phyloP scores from a whole-genome alignment of 2,329 filamentous ascomycete species.

The Cladosporium oxysporum region DNA sequence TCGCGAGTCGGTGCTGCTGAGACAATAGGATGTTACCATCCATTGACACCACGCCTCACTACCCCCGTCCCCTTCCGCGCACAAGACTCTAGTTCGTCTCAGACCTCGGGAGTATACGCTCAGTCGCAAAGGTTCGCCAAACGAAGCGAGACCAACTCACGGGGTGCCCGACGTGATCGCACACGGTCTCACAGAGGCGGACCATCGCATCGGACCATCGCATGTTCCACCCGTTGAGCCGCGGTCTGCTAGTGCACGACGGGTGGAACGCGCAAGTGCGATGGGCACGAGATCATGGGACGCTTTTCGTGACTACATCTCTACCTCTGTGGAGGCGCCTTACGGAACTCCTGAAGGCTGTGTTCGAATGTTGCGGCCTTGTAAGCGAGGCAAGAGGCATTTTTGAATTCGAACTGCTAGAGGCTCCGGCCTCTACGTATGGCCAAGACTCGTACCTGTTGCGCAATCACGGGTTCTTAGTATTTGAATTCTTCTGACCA shows the following conservation, averaged over 20 bases:
- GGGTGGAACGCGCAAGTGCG: background rate
- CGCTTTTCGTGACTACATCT: background rate
- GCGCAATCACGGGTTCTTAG: background rate
- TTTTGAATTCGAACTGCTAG: background rate
- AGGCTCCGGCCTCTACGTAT: background rate
- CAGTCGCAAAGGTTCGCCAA: background rate
- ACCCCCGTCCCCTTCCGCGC: background rate
- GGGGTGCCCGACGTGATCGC: background rate
- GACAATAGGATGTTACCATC: background rate
- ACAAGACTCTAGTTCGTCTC: background rate
- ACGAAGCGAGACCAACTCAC: background rate
- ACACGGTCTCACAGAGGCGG: background rate
- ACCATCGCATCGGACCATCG: background rate
- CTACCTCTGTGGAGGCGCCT: background rate
- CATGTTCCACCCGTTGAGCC: constrained; percentile 13
- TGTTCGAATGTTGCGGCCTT: background rate
- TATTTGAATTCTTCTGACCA: no score
- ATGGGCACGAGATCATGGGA: background rate
- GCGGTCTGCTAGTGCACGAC: background rate
- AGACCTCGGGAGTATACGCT: background rate
- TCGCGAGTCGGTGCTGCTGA: background rate
- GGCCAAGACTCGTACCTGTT: background rate
- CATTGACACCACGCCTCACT: background rate
- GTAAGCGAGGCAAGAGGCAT: background rate
- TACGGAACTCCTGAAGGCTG: background rate